These are phyloP conservation scores for Verticillium alfalfae DNA, from an alignment of 2,329 filamentous ascomycete genomes.

Conservation along the genomic window DNA sequence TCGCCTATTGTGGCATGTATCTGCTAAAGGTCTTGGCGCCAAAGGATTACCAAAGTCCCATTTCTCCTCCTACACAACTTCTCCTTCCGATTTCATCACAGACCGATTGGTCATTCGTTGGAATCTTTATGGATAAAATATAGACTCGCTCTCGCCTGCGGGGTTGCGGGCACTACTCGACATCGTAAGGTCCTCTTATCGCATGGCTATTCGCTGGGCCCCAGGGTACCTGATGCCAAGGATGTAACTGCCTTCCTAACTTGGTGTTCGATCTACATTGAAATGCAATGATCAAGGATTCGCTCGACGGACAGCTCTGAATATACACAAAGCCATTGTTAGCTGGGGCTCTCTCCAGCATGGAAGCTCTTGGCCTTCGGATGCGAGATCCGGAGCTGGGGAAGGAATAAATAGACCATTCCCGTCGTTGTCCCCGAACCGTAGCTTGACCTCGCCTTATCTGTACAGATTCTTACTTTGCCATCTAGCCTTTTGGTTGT, in stretches of 20 bases:
- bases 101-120: background rate
- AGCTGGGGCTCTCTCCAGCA: background rate
- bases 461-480: background rate
- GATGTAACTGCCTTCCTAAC: background rate
- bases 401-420: background rate
- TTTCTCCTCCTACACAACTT: background rate
- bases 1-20: no score
- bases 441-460: no score
- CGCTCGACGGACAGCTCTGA: background rate
- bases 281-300: background rate
- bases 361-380: background rate
- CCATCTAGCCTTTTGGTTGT: background rate
- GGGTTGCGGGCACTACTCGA: background rate
- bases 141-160: background rate
- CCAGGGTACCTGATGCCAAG: background rate
- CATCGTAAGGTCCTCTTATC: background rate
- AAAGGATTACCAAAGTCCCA: no score
- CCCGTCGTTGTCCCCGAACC: background rate
- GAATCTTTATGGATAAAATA: background rate
- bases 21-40: background rate
- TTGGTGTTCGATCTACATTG: background rate
- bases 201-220: background rate
- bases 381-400: background rate
- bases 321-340: background rate
- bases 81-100: background rate